A percentile compares a stretch with the other conserved stretches of the same genome.
These are phyloP conservation scores for Cryphonectria japonica DNA, from an alignment of 2,329 filamentous ascomycete genomes.

Conservation along the genomic window DNA sequence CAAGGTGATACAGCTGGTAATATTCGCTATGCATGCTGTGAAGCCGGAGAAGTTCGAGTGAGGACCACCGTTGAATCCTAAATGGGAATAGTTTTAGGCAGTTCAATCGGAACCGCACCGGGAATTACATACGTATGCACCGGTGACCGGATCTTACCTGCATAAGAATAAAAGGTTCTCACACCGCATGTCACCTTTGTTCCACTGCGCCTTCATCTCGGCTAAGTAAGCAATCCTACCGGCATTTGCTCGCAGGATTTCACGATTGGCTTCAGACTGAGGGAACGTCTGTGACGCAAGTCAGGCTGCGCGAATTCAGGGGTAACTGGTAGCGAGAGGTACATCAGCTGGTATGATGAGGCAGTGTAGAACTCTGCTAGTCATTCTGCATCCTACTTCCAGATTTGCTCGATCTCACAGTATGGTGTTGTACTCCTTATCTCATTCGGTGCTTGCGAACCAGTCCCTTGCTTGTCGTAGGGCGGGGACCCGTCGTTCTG, in stretches of 20 bases:
- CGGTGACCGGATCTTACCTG: background rate
- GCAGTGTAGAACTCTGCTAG: background rate
- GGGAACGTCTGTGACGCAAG: background rate
- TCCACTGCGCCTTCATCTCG: background rate
- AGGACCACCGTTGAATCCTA: background rate
- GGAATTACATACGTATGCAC: background rate
- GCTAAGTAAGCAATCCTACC: background rate
- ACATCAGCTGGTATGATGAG: background rate
- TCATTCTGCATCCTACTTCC: background rate
- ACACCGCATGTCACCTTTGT: background rate
- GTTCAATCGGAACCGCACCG: background rate
- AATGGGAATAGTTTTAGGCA: background rate
- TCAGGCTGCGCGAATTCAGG: background rate
- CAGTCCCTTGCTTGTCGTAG: too few species aligned
- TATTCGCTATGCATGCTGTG: background rate
- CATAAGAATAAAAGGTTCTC: background rate
- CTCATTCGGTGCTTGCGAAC: background rate
- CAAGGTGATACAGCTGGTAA: background rate
- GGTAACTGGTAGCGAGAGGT: background rate
- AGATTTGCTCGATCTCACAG: background rate
- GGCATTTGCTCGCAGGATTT: background rate
- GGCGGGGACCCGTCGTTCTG: too few species aligned
- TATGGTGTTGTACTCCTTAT: background rate
- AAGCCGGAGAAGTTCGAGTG: background rate
- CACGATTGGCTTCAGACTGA: background rate